These are phyloP conservation scores for Phlyctochytrium bullatum DNA, from an alignment of 192 early-diverging fungal species.

Conservation along the genomic window DNA sequence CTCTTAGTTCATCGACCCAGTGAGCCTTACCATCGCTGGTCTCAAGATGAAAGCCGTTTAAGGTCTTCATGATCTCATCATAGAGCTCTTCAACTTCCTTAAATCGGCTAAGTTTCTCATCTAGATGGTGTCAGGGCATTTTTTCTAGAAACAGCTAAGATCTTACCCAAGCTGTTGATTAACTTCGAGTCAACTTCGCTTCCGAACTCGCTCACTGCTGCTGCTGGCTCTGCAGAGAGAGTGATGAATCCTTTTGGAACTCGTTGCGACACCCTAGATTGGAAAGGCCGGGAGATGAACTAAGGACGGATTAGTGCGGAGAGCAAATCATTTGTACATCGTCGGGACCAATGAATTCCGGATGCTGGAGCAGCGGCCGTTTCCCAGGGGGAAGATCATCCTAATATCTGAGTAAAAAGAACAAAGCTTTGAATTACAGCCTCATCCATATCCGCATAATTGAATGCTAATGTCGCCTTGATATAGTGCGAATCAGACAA, in stretches of 20 bases:
- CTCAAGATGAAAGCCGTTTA: conserved; percentile 41
- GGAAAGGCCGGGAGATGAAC: conserved; percentile 24
- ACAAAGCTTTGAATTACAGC: neutral
- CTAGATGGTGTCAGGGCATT: conserved; percentile 17
- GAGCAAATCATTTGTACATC: no score
- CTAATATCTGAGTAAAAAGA: no score
- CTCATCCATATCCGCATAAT: neutral
- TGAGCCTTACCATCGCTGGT: conserved; percentile 30
- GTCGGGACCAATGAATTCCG: no score
- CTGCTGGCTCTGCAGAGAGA: conserved; percentile 39
- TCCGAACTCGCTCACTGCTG: conserved; percentile 39
- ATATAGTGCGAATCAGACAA: neutral
- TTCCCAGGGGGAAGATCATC: no score
- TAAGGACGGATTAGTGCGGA: no score
- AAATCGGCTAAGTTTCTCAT: conserved; percentile 49
- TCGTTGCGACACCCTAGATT: conserved; percentile 36
- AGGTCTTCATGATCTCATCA: conserved; percentile 55
- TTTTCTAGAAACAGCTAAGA: neutral
- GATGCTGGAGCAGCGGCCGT: no score
- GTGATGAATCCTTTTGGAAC: conserved; percentile 50
- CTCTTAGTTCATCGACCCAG: neutral
- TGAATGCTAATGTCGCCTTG: neutral
- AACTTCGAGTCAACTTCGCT: conserved; percentile 28
- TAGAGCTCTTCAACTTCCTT: conserved; percentile 62
- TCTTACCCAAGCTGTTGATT: conserved; percentile 28